Percentiles rank a stretch among this genome's conserved stretches.
Evolutionary conservation across 1,284 basidiomycete genomes (phyloP).

Genomic region (Ustilago trichophora): DNA sequence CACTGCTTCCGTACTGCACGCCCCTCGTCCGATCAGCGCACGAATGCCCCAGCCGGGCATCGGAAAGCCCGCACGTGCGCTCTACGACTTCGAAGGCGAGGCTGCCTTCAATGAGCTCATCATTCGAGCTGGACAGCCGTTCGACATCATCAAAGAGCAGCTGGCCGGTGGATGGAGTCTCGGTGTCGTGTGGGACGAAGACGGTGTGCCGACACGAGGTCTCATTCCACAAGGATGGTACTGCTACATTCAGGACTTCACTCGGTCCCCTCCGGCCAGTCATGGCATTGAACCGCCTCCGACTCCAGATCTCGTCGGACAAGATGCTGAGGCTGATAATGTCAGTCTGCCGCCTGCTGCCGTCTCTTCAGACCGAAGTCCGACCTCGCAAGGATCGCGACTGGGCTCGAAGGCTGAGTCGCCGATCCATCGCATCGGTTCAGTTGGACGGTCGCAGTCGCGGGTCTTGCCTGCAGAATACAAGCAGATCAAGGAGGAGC

Average conservation of each 20-base stretch:
- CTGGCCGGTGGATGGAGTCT: constrained; percentile 58
- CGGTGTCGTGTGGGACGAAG: constrained; percentile 35
- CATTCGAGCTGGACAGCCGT: constrained; percentile 46
- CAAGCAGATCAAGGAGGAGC: background rate
- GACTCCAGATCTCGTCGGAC: background rate
- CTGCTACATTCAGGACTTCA: constrained; percentile 51
- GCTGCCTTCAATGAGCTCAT: constrained; percentile 54
- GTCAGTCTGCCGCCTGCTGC: constrained; percentile 2
- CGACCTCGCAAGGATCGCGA: too few relatives aligned
- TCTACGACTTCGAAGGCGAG: constrained; percentile 57
- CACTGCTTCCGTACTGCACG: constrained; percentile 1
- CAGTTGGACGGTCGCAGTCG: background rate
- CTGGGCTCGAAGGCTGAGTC: background rate
- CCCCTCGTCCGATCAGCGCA: constrained; percentile 9
- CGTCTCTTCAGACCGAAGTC: too few relatives aligned
- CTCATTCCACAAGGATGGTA: constrained; percentile 58
- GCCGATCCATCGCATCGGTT: background rate
- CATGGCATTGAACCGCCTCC: constrained; percentile 9
- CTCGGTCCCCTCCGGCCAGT: constrained; percentile 23
- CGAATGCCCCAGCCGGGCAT: constrained; percentile 27
- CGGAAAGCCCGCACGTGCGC: constrained; percentile 48
- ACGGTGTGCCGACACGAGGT: constrained; percentile 38
- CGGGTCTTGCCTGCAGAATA: background rate
- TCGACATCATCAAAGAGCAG: constrained; percentile 55
- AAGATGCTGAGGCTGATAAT: background rate